Conservation (phyloP, 164 flowering plant species). For the Tetrastigma voinierianum region DNA sequence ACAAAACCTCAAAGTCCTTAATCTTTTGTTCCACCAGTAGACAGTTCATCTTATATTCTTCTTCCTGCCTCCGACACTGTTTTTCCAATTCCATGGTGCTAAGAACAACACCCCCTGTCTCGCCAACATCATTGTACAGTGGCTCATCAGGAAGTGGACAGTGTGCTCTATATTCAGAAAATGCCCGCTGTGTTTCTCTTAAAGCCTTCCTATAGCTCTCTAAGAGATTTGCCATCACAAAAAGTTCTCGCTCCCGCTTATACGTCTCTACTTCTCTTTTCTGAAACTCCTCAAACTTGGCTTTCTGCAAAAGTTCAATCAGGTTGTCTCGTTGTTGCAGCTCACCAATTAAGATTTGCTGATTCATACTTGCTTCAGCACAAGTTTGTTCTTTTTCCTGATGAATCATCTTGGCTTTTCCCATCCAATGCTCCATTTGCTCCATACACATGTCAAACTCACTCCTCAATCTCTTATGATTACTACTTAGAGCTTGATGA, state of each 20-base stretch:
- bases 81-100: slow-evolving; percentile 55
- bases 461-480: slow-evolving; percentile 55
- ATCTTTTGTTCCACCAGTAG: slow-evolving; percentile 32
- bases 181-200: slow-evolving; percentile 49
- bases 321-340: slow-evolving; percentile 46
- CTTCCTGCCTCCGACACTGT: slow-evolving; percentile 48
- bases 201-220: slow-evolving; percentile 73
- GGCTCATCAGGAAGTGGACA: slow-evolving; percentile 58
- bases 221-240: slow-evolving; percentile 51
- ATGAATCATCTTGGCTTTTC: slow-evolving; percentile 45
- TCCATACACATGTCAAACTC: slow-evolving; percentile 53
- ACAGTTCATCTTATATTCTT: slow-evolving; percentile 53
- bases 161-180: slow-evolving; percentile 60
- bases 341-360: slow-evolving; percentile 40
- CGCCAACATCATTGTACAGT: slow-evolving; percentile 66
- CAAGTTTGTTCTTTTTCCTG: slow-evolving; percentile 44
- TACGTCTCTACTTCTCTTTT: slow-evolving; percentile 44
- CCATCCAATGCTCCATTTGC: slow-evolving; percentile 33
- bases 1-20: slow-evolving; percentile 32
- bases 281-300: slow-evolving; percentile 42
- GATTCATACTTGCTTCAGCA: slow-evolving; percentile 30
- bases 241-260: slow-evolving; percentile 62
- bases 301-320: slow-evolving; percentile 42
- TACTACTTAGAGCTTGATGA: slow-evolving; percentile 29
- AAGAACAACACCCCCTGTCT: slow-evolving; percentile 70